Evolutionary conservation across 2,329 filamentous ascomycete species (phyloP).

Genomic region (Apiospora malaysiana): DNA sequence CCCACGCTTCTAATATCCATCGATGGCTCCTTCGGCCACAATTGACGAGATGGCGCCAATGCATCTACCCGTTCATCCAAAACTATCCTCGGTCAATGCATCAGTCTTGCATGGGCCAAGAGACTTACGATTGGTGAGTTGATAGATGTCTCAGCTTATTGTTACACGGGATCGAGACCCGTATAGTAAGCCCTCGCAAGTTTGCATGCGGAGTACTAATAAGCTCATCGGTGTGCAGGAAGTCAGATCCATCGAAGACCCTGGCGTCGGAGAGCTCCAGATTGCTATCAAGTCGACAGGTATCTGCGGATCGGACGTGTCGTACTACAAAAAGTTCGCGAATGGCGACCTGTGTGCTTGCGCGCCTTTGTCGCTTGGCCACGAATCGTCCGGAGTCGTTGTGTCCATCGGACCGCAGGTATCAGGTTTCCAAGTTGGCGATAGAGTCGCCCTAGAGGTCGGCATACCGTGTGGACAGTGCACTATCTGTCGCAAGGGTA

Average conservation of each 20-base stretch:
- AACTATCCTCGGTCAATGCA: constrained; percentile 54
- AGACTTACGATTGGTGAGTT: constrained; percentile 62
- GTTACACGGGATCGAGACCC: constrained; percentile 38
- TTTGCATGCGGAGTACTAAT: constrained; percentile 26
- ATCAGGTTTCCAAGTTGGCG: constrained; percentile 58
- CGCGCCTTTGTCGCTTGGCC: constrained; percentile 68
- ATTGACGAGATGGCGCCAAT: constrained; percentile 47
- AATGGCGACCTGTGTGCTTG: constrained; percentile 73
- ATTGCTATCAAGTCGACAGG: constrained; percentile 69
- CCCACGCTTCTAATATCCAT: constrained; percentile 42
- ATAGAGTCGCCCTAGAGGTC: constrained; percentile 56
- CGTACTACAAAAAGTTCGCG: constrained; percentile 75
- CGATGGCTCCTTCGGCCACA: constrained; percentile 58
- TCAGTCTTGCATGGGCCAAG: constrained; percentile 63
- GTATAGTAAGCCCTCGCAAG: constrained; percentile 21
- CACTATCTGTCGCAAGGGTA: constrained; percentile 51
- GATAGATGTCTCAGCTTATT: constrained; percentile 29
- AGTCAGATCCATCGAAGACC: constrained; percentile 53
- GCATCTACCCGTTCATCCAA: constrained; percentile 50
- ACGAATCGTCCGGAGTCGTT: constrained; percentile 66
- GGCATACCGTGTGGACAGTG: constrained; percentile 46
- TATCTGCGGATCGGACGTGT: constrained; percentile 73
- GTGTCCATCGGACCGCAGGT: constrained; percentile 60
- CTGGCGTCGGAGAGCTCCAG: constrained; percentile 62
- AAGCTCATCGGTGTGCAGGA: constrained; percentile 48